phyloP scores from a whole-genome alignment of 1,139 yeast genomes.

The Saccharomycopsis hybrid region DNA sequence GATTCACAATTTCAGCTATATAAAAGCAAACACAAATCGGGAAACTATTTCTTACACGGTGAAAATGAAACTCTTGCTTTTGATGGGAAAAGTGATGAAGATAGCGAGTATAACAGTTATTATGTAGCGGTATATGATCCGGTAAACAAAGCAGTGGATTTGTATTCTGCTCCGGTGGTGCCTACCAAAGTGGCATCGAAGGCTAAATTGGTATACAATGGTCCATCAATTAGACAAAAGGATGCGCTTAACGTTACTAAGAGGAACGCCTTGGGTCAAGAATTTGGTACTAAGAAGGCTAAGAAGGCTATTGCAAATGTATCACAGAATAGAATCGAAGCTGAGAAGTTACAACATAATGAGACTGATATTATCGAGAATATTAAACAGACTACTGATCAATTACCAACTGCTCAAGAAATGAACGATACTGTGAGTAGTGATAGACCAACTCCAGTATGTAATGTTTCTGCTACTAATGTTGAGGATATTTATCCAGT shows the following conservation, averaged over 20 bases:
- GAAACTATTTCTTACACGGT: conserved; percentile 58
- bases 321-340: conserved; percentile 80
- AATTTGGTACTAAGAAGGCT: conserved; percentile 95
- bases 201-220: conserved; percentile 43
- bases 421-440: conserved; percentile 46
- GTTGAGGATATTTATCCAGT: conserved; percentile 82
- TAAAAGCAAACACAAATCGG: conserved; percentile 43
- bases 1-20: conserved; percentile 59
- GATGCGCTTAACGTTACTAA: conserved; percentile 51
- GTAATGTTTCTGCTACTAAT: conserved; percentile 66
- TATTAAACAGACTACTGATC: conserved; percentile 63
- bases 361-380: conserved; percentile 74
- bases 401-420: conserved; percentile 64
- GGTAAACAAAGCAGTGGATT: conserved; percentile 47
- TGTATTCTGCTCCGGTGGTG: conserved; percentile 50
- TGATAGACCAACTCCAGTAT: conserved; percentile 80
- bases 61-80: conserved; percentile 69
- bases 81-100: conserved; percentile 45
- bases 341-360: conserved; percentile 62
- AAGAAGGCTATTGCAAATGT: conserved; percentile 79
- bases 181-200: conserved; percentile 50
- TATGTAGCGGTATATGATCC: conserved; percentile 70
- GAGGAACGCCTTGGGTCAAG: conserved; percentile 84
- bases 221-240: conserved; percentile 56
- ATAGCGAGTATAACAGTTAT: conserved; percentile 33